These are phyloP conservation scores for Lyophyllum atratum DNA, from an alignment of 768 basidiomycete species.

Conservation along the genomic window DNA sequence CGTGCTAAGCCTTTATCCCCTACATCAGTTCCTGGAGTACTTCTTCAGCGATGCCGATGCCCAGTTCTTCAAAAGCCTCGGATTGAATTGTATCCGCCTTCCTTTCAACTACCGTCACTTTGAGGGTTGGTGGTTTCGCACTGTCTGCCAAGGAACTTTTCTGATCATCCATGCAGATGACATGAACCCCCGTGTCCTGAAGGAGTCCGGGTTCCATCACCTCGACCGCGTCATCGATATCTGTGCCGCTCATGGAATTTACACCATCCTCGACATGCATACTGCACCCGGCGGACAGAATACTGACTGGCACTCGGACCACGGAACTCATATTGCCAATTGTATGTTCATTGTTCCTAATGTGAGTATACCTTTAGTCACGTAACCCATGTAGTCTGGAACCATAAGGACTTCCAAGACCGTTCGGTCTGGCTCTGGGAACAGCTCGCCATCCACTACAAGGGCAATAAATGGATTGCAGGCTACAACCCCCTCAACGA, in stretches of 20 bases:
- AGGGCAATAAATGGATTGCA: slow-evolving; percentile 78
- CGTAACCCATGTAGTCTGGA: slow-evolving; percentile 54
- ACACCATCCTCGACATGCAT: slow-evolving; percentile 83
- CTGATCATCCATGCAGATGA: slow-evolving; percentile 45
- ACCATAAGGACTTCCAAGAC: slow-evolving; percentile 85
- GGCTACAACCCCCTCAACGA: slow-evolving; percentile 90
- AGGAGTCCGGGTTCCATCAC: slow-evolving; percentile 74
- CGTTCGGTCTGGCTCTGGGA: slow-evolving; percentile 78
- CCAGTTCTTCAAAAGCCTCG: slow-evolving; percentile 74
- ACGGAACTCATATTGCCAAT: slow-evolving; percentile 67
- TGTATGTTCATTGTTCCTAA: slow-evolving; percentile 32
- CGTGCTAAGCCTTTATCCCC: neutral
- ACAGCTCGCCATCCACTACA: slow-evolving; percentile 75
- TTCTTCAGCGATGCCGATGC: slow-evolving; percentile 82
- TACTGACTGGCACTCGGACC: slow-evolving; percentile 80
- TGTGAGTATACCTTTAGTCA: neutral
- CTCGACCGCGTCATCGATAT: slow-evolving; percentile 79
- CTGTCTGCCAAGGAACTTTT: too few relatives aligned
- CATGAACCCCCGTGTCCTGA: slow-evolving; percentile 77
- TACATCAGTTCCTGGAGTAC: slow-evolving; percentile 70
- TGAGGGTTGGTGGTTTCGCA: slow-evolving; percentile 42
- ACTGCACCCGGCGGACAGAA: slow-evolving; percentile 76
- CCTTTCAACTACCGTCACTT: slow-evolving; percentile 78
- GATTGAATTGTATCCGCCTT: slow-evolving; percentile 78
- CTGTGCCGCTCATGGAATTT: slow-evolving; percentile 76